These are phyloP conservation scores for Emmonsiellopsis sp. DNA, from an alignment of 2,329 filamentous ascomycete genomes.

Conservation along the genomic window DNA sequence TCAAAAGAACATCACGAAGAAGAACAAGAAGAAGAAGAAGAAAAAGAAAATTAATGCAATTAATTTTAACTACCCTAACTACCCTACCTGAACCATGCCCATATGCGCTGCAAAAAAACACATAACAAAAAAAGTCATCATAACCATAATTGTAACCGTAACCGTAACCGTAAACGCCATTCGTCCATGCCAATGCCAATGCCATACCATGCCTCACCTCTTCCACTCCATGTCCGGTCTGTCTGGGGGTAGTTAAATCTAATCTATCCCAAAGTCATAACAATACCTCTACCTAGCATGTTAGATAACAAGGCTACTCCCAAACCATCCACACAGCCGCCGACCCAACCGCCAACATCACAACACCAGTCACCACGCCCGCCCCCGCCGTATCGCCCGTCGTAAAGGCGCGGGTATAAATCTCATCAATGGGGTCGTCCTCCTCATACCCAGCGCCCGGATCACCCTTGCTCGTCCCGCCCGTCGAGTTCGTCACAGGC, in stretches of 20 bases:
- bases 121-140: background rate
- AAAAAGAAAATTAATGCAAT: too few relatives aligned
- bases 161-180: background rate
- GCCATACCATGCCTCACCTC: background rate
- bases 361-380: constrained; percentile 27
- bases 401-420: constrained; percentile 18
- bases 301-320: background rate
- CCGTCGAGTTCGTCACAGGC: constrained; percentile 46
- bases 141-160: background rate
- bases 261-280: too few relatives aligned
- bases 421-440: constrained; percentile 3
- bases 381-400: constrained; percentile 32
- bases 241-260: too few relatives aligned
- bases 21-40: background rate
- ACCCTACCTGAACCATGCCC: background rate
- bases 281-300: too few relatives aligned
- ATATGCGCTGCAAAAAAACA: background rate
- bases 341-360: constrained; percentile 21
- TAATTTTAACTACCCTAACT: too few relatives aligned
- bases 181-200: background rate
- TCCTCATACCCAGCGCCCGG: constrained; percentile 24
- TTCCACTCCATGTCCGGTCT: too few relatives aligned
- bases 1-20: background rate
- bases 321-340: constrained; percentile 1
- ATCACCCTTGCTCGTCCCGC: constrained; percentile 44